Evolutionary conservation across 306 rosid genomes (phyloP), one percentile per base, ranked within the genome.

Genomic region (Casuarina glauca): DNA sequence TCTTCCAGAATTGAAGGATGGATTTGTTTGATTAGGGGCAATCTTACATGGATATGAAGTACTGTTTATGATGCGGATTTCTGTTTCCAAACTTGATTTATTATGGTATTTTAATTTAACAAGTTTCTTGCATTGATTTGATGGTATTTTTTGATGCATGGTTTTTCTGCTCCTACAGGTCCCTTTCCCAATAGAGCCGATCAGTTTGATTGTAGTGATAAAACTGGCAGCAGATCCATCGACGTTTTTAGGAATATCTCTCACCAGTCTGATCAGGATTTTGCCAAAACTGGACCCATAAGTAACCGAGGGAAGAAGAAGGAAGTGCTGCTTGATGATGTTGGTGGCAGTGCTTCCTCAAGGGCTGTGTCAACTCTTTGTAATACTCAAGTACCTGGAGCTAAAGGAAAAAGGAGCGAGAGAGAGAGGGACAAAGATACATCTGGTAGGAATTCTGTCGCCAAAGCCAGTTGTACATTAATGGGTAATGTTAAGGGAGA

Each of bases 311-410:
- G 90, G 80, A 90, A 87, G 87, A 90, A 87, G 86, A 91, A 84
- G 82, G 97, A 93, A 78, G 57, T 91, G 71, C 83, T 90, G 46
- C 93, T 89, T 62, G 96, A 91, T 87, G 94, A 87, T 85, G 94
- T 91, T 70, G 90, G 92, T 71, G 90, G 87, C 58, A 52, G 74
- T 77, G 83, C 87, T 72, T 74, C 89, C 80, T 66, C 82, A 83
- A 88, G 85, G 82, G 86, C 87, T 54, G 54, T 79, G 60, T 81
- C 93, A 70, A 82, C 80, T 80, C 78, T 78, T 70, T 86, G 88
- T 46, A 83, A 72, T 80, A 85, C 89, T 57, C 74, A 84, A 80
- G 41, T 75, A 55, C 88, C 86, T 52, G 91, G 91, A 81, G 89
- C 85, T 19, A 92, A 85, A 77, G 91, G 96, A 46, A 92, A 92